A percentile compares a stretch with the other conserved stretches of the same genome.
phyloP scores from a whole-genome alignment of 2,329 filamentous ascomycete genomes.

The Colletotrichum falcatum region DNA sequence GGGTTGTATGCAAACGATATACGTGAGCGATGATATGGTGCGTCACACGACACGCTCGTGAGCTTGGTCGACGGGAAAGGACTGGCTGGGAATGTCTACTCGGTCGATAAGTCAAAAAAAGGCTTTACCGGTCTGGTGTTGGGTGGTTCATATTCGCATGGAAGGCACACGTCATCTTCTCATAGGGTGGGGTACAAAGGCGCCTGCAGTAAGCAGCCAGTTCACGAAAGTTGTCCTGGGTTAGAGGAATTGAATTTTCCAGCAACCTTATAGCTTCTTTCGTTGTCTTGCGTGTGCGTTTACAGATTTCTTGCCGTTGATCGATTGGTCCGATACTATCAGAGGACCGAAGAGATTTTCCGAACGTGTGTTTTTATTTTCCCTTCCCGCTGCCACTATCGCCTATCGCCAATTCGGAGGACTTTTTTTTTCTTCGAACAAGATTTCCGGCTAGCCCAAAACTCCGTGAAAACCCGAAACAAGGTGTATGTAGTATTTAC shows the following conservation, averaged over 20 bases:
- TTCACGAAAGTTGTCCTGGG: slow-evolving; percentile 1
- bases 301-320: neutral
- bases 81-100: slow-evolving; percentile 3
- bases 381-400: slow-evolving; percentile 3
- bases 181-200: neutral
- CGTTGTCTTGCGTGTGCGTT: neutral
- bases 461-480: slow-evolving; percentile 8
- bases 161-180: slow-evolving; percentile 8
- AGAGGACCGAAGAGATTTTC: too few species aligned
- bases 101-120: slow-evolving; percentile 4
- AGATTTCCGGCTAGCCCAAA: slow-evolving; percentile 23
- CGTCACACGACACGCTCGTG: neutral
- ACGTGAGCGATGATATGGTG: neutral
- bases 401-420: slow-evolving; percentile 16
- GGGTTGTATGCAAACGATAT: slow-evolving; percentile 8
- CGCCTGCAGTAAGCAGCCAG: neutral
- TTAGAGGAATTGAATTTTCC: neutral
- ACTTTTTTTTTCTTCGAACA: slow-evolving; percentile 12
- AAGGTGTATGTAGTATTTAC: slow-evolving; percentile 57
- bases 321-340: too few species aligned
- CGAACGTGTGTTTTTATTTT: neutral
- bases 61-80: neutral
- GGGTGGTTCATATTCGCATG: slow-evolving; percentile 25
- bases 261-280: neutral
- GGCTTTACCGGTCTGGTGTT: slow-evolving; percentile 13